Base-by-base conservation (phyloP, 371 early-diverging fungal genomes). In the Mucor irregularis region DNA sequence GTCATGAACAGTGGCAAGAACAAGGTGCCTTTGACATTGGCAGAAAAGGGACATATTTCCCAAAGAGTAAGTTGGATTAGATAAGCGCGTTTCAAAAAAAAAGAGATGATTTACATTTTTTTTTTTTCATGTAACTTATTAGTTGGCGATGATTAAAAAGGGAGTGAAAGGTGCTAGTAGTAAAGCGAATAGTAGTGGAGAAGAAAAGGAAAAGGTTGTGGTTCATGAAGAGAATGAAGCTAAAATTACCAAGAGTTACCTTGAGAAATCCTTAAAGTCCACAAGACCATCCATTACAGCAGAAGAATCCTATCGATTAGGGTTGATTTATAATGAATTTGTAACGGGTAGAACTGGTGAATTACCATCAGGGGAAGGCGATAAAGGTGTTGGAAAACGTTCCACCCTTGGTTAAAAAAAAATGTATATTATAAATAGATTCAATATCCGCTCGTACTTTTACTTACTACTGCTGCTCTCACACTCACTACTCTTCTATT, bases 261-360 rank as follows among this genome's bases (percentile, higher is more conserved):
- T 88, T n/a, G 81, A 82, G 7, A 77, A 74, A 45, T 87, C 89
- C 0, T 53, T 89, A 9, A 71, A 69, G 49, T 68, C 63, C 22
- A 88, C 88, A 1, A 69, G 85, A 34, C 78, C 89, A 16, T 90
- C 89, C 11, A 86, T 84, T 33, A 84, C 86, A 1, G 74, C 71
- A 11, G 82, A 86, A 48, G 89, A 90, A 49, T 72, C 70, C 24
- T 16, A 61, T 30, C 68, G 88, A 46, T 68, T 90, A 25, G 66
- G 78, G 25, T 57, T 68, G 30, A 86, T 90, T 22, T 87, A 87
- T 46, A 67, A 81, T 49, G 88, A 85, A 62, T 87, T 87, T 66
- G 71, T 87, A 34, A 84, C 83, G 6, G 88, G 85, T 19, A 72
- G 86, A 35, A 84, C 82, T 5, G 88, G 88, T 26, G 86, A 86